A percentile compares a stretch with the other conserved stretches of the same genome.
phyloP scores from a whole-genome alignment of 352 stramenopile species.

The Pythium chondricola region DNA sequence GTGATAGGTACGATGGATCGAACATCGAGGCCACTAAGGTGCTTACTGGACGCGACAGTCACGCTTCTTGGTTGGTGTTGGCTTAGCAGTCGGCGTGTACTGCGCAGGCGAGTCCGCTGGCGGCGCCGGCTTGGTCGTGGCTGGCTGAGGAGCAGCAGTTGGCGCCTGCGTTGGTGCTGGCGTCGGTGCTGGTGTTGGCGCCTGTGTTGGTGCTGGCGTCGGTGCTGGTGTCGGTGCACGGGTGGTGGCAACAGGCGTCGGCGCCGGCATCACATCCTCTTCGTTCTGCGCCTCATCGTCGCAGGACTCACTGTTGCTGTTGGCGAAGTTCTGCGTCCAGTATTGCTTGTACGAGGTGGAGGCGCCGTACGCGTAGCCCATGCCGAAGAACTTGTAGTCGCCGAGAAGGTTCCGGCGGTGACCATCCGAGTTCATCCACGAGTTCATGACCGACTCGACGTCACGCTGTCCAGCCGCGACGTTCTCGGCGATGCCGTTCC shows the following conservation, averaged over 20 bases:
- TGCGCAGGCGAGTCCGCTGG: slow-evolving; percentile 8
- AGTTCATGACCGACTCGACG: slow-evolving; percentile 30
- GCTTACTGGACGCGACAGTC: slow-evolving; percentile 24
- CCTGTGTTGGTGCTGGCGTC: background rate
- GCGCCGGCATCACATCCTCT: slow-evolving; percentile 5
- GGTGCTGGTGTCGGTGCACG: background rate
- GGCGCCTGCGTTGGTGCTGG: background rate
- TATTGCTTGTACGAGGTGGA: slow-evolving; percentile 30
- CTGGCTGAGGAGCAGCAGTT: background rate
- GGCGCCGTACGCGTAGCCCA: slow-evolving; percentile 41
- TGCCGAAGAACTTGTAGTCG: slow-evolving; percentile 26
- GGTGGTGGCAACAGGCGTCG: slow-evolving; percentile 1
- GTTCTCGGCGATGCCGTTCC: slow-evolving; percentile 38
- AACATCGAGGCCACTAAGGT: background rate
- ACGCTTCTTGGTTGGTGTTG: slow-evolving; percentile 8
- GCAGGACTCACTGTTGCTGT: slow-evolving; percentile 21
- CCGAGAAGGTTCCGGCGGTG: slow-evolving; percentile 42
- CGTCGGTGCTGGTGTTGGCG: background rate
- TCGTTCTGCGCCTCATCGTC: slow-evolving; percentile 15
- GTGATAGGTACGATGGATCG: background rate
- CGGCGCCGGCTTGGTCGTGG: background rate
- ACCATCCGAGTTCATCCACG: slow-evolving; percentile 44
- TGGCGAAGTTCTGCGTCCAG: slow-evolving; percentile 59
- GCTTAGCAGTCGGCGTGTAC: slow-evolving; percentile 3
- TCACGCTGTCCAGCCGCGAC: slow-evolving; percentile 37